Percentiles rank a stretch among this genome's conserved stretches.
phyloP scores from a whole-genome alignment of 371 early-diverging fungal species.

The Synchytrium microbalum region DNA sequence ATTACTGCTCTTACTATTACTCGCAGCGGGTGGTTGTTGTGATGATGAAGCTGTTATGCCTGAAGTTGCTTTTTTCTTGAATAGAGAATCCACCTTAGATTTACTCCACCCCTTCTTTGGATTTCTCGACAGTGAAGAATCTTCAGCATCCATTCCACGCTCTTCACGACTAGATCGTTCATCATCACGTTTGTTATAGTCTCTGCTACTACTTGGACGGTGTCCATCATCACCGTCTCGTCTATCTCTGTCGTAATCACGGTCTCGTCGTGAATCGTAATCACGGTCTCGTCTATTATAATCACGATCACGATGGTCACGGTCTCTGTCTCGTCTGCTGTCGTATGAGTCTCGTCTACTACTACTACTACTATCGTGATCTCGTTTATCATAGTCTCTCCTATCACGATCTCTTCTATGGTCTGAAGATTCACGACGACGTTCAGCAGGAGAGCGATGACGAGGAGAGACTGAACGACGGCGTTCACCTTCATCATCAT shows the following conservation, averaged over 20 bases:
- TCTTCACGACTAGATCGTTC: too few species aligned
- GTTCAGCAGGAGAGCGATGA: too few species aligned
- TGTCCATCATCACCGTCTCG: constrained; percentile 14
- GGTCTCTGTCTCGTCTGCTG: constrained; percentile 10
- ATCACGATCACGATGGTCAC: constrained; percentile 10
- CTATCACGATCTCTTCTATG: constrained; percentile 12
- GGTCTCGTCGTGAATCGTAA: background rate
- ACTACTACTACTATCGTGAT: constrained; percentile 3
- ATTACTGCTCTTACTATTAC: constrained; percentile 11
- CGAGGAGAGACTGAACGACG: too few species aligned
- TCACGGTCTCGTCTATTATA: background rate
- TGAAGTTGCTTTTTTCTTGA: constrained; percentile 35
- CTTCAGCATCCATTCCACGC: background rate
- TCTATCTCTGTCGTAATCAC: constrained; percentile 8
- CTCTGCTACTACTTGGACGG: constrained; percentile 3
- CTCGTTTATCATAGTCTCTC: background rate
- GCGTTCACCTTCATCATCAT: too few species aligned
- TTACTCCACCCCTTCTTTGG: constrained; percentile 9
- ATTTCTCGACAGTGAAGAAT: constrained; percentile 7
- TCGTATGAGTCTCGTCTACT: constrained; percentile 6
- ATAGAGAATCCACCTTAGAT: constrained; percentile 33
- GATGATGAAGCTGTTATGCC: too few species aligned
- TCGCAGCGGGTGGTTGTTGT: too few species aligned
- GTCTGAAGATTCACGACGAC: too few species aligned
- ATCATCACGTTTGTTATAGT: too few species aligned